Percentiles rank a stretch among this genome's conserved stretches.
Conservation (phyloP, 1,139 yeast species). For the Diutina sp. region DNA sequence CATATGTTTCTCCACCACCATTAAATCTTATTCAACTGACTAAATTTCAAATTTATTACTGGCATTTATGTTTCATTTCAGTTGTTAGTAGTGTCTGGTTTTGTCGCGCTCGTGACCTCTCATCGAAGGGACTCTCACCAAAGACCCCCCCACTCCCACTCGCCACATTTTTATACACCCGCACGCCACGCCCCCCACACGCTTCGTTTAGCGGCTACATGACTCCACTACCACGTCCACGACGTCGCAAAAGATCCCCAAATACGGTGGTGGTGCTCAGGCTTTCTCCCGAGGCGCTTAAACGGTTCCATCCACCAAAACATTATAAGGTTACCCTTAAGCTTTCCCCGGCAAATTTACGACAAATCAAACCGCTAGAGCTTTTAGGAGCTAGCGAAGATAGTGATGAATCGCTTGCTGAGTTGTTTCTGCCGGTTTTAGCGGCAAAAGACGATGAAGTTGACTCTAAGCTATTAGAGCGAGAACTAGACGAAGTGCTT, state of each 20-base stretch:
- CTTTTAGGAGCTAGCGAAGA: background rate
- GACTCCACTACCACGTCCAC: background rate
- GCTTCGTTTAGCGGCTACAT: no score
- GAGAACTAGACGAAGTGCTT: background rate
- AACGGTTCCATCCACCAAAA: background rate
- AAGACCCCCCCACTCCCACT: no score
- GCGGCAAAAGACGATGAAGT: no score
- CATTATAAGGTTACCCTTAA: background rate
- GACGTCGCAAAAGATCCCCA: background rate
- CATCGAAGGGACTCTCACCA: no score
- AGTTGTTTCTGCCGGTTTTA: background rate
- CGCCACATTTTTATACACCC: no score
- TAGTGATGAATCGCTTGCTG: background rate
- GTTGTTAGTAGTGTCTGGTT: no score
- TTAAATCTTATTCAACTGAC: no score
- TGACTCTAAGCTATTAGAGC: background rate
- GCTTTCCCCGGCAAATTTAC: background rate
- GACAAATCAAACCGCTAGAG: background rate
- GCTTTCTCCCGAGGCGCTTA: background rate
- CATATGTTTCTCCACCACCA: no score
- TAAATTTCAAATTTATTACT: no score
- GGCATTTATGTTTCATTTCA: no score
- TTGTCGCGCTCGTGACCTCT: no score
- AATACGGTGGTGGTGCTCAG: background rate
- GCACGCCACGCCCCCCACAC: no score